Evolutionary conservation across 2,329 filamentous ascomycete species (phyloP), one percentile per base, ranked within the genome.

Genomic region (Epichloe glyceriae): DNA sequence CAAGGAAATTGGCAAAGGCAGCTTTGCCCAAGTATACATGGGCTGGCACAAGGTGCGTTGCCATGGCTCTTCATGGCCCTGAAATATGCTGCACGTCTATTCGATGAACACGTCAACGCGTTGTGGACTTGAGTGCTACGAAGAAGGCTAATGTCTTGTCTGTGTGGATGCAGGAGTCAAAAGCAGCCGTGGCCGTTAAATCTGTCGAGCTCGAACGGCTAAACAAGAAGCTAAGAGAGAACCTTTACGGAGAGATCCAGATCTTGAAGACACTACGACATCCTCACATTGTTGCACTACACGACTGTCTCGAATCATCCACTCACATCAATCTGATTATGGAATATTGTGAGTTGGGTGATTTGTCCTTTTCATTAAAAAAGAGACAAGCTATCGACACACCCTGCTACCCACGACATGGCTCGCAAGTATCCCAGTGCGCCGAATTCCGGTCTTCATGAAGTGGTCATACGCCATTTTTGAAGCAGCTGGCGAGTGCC

Each of bases 331-430:
- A 98, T 69, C 79, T 98, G 52, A 84, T 97, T 56, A 98, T 97
- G 91, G 93, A 98, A 71, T 97, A 94, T 70, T 97, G 93, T 70
- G 88, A 95, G 64, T 78, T 98, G 40, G 91, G 93, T 20, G 93
- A 98, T 64, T 71, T 98, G 52, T 95, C 93, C 11, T 76, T 91
- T 97, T 98, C 68, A 96, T 98, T 71, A 95, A 93, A 75, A 93
- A 70, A 81, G 91, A 54, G 83, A 91, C 54, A 86, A 83, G 62
- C 79, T 96, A 44, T 78, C 76, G 43, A 85, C 83, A 47, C 86
- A 95, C 64, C 82, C 86, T 30, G 85, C 87, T 49, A 93, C 91
- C 3, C 80, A 82, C 62, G 88, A 95, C 59, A 91, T 97, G 82
- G 88, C 94, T 54, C 79, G 83, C 61, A 95, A 95, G 66, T 97